Evolutionary conservation across 2,329 filamentous ascomycete genomes (phyloP), one percentile per base, ranked within the genome.

Genomic region (Cordyceps farinosa): DNA sequence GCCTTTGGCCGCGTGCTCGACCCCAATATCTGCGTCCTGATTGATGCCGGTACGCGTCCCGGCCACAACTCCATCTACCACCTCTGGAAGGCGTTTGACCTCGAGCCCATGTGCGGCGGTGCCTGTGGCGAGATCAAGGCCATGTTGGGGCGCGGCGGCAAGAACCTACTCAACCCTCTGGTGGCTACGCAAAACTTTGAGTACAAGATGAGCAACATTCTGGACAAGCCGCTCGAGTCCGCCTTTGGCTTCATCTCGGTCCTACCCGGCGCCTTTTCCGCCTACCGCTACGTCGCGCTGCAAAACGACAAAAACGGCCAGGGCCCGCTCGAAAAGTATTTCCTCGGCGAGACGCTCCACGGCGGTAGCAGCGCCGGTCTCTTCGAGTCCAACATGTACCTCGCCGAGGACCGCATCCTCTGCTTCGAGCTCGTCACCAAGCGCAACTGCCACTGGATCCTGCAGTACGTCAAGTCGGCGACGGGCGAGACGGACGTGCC

Each of bases 191-290:
- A 99, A 72, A 99, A 99, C 73, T 99, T 99, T 70, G 95, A 99
- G 80, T 99, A 99, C 84, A 99, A 99, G 84, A 97, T 99, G 90
- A 97, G 92, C 76, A 99, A 99, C 73, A 99, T 99, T 73, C 84
- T 99, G 51, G 95, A 99, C 76, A 99, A 99, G 79, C 95, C 95
- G 2, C 81, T 99, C 47, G 95, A 99, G 75, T 98, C 94, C 4
- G 91, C 94, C 0, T 99, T 99, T 75, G 95, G 95, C 53, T 99
- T 98, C 79, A 98, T 99, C 73, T 92, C 91, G 51, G 95, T 99
- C 71, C 82, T 99, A 72, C 95, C 95, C 0, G 95, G 95, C 80
- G 95, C 95, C 64, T 97, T 99, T 77, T 98, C 94, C n/a, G 95
- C 95, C 27, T 99, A 99, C 76, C 90, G 95, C 45, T 99, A 91